Conservation (phyloP, 2,329 filamentous ascomycete genomes). For the Biscogniauxia marginata region DNA sequence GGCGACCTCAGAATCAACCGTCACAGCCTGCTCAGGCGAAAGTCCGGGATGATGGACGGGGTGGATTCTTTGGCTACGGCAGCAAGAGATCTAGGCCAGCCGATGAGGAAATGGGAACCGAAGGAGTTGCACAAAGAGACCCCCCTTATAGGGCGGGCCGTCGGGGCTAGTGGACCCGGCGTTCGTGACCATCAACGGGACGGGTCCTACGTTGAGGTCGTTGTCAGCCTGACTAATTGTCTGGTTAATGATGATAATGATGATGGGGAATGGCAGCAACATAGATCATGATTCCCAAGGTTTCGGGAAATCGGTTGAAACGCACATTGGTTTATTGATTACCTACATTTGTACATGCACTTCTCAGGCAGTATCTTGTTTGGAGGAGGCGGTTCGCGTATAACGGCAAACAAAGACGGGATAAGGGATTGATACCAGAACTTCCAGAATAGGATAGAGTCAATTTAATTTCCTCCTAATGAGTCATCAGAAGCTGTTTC, state of each 20-base stretch:
- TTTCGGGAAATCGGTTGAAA: too few relatives aligned
- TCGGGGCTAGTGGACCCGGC: conserved; percentile 13
- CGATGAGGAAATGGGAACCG: conserved; percentile 28
- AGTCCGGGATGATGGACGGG: conserved; percentile 22
- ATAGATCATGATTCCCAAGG: too few relatives aligned
- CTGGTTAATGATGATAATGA: neutral
- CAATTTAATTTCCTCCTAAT: neutral
- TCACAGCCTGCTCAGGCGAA: conserved; percentile 24
- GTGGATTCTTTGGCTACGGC: conserved; percentile 32
- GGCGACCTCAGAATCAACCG: conserved; percentile 11
- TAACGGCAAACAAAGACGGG: too few relatives aligned
- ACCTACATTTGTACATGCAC: too few relatives aligned
- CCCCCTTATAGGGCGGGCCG: too few relatives aligned
- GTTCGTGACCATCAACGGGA: neutral
- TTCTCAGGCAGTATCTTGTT: too few relatives aligned
- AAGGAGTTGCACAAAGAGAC: too few relatives aligned
- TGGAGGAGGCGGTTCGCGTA: too few relatives aligned
- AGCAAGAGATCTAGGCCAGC: conserved; percentile 29
- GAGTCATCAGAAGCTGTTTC: neutral
- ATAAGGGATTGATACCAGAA: neutral
- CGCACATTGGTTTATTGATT: too few relatives aligned
- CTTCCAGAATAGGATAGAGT: neutral
- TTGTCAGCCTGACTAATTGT: neutral
- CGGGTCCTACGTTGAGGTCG: neutral
- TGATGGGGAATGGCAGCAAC: too few relatives aligned